Conservation (phyloP, 768 basidiomycete species). For the Terana coerulea region DNA sequence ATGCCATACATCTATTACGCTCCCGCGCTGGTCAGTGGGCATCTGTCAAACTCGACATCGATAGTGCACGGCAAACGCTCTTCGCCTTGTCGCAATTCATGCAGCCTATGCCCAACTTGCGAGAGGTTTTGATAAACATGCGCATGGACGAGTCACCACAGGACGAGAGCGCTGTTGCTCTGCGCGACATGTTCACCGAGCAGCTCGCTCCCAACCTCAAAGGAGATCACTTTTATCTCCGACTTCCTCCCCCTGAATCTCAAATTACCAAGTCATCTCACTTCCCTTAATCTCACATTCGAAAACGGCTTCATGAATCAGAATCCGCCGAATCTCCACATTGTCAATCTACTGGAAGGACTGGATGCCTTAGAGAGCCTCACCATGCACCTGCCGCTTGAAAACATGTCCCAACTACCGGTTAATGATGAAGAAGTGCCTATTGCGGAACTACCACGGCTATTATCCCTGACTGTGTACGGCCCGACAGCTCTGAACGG, state of each 20-base stretch:
- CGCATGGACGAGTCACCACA: no score
- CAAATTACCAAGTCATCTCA: slow-evolving; percentile 28
- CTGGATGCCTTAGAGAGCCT: slow-evolving; percentile 40
- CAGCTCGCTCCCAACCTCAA: slow-evolving; percentile 17
- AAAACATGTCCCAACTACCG: slow-evolving; percentile 22
- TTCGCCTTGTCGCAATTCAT: slow-evolving; percentile 36
- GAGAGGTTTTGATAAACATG: slow-evolving; percentile 19
- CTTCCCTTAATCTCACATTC: slow-evolving; percentile 13
- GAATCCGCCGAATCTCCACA: slow-evolving; percentile 17
- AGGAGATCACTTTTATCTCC: slow-evolving; percentile 10
- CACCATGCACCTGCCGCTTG: slow-evolving; percentile 35
- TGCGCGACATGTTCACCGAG: slow-evolving; percentile 11
- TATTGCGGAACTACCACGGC: slow-evolving; percentile 21
- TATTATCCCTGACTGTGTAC: slow-evolving; percentile 28
- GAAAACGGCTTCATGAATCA: slow-evolving; percentile 14
- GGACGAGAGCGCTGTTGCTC: background rate
- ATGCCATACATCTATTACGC: slow-evolving; percentile 39
- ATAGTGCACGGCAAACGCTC: slow-evolving; percentile 35
- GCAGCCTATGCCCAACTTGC: slow-evolving; percentile 34
- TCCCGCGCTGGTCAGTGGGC: slow-evolving; percentile 41
- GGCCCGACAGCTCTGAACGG: slow-evolving; percentile 30
- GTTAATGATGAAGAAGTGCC: slow-evolving; percentile 11
- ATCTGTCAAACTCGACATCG: slow-evolving; percentile 37
- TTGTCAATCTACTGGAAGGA: slow-evolving; percentile 31
- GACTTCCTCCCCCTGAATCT: slow-evolving; percentile 21